These are phyloP conservation scores for Xylariaceae sp. DNA, from an alignment of 2,329 filamentous ascomycete genomes.

Conservation along the genomic window DNA sequence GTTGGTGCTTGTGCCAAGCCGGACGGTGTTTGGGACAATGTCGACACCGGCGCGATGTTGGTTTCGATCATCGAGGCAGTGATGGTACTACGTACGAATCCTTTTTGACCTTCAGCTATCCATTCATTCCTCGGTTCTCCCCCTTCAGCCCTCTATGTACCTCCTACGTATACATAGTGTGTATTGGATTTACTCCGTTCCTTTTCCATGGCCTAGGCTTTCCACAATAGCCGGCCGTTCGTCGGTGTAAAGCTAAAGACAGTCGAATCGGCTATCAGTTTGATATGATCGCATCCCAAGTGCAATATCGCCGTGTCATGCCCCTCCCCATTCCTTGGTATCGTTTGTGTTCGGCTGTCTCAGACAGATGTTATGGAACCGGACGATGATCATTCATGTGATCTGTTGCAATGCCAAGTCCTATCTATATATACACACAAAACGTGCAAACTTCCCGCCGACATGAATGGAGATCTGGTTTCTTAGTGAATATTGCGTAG, in stretches of 20 bases:
- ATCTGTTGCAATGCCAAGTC: neutral
- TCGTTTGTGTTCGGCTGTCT: neutral
- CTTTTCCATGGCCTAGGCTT: neutral
- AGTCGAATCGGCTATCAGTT: neutral
- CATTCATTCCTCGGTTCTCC: neutral
- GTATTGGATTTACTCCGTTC: neutral
- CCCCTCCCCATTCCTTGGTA: neutral
- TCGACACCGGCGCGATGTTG: neutral
- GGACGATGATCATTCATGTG: neutral
- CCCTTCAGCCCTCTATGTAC: too few species aligned
- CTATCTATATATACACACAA: too few species aligned
- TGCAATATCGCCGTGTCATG: neutral
- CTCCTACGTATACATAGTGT: neutral
- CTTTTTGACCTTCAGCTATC: neutral
- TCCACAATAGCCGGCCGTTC: neutral
- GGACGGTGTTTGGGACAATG: neutral
- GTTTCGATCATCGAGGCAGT: neutral
- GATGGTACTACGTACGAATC: neutral
- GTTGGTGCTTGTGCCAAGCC: neutral
- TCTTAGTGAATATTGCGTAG: too few species aligned
- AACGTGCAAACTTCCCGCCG: neutral
- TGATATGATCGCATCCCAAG: neutral
- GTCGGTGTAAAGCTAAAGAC: neutral
- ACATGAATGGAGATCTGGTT: neutral
- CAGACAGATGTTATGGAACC: neutral